Base-by-base conservation (phyloP, 2,329 filamentous ascomycete species). In the Verticillium isaacii region DNA sequence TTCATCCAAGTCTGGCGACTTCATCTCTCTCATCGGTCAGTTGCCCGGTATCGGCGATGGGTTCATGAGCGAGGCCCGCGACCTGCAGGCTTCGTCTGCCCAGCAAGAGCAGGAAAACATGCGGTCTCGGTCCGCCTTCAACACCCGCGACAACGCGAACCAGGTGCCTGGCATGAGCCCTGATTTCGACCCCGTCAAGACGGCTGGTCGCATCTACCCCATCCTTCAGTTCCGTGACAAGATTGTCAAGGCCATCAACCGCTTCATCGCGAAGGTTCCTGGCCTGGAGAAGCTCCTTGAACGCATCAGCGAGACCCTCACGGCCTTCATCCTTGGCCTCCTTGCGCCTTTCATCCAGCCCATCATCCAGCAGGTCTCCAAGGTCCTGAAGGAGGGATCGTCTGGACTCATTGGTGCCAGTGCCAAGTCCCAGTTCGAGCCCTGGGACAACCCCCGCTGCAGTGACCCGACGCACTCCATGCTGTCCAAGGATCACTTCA, bases 171-270 rank as follows among this genome's bases (percentile, higher is more conserved):
- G 90, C 6, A 91, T 93, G 82, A 89, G 86, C 69, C 81, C 86
- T 15, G 81, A 84, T 70, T 91, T 96, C 63, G 93, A 97, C 69
- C 89, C 91, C 0, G 85, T 91, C 68, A 88, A 92, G 74, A 89
- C 89, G 0, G 84, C 89, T 15, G 80, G 83, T 45, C 88, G 96
- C 76, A 97, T 99, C 66, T 98, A 98, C 70, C 95, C 95, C 1
- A 97, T 99, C 63, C 84, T 99, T 0, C 85, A 91, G 63, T 99
- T 98, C 81, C 86, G 94, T 63, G 95, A 99, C 79, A 95, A 90
- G 70, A 93, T 99, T 60, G 93, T 97, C 58, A 92, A 92, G 68
- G 85, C 89, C 50, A 93, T 99, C 74, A 92, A 88, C 70, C 85
- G 87, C 45, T 89, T 93, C 59, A 92, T 98, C 67, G 88, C 93